Base-by-base conservation (phyloP, 139 green algal genomes). In the Haematococcus lacustris region DNA sequence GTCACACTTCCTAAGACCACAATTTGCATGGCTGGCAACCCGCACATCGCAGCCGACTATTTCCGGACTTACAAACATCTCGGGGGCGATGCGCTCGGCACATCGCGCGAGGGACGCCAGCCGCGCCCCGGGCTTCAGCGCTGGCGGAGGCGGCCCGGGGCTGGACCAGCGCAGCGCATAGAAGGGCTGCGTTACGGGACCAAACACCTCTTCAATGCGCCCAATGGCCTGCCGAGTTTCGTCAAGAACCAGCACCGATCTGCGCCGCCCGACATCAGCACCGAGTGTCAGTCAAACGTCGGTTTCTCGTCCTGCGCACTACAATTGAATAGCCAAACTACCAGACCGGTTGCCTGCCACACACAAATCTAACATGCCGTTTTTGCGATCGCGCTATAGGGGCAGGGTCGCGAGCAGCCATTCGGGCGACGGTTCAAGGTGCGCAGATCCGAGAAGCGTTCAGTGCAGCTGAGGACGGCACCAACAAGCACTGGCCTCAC, bases 141-240 rank as follows among this genome's bases (percentile, higher is more conserved):
- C 60, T 26, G 30, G 43, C 4, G 76, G 76, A 37, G 59, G 40
- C 53, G 40, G 33, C 38, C 38, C 63, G 26, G 2, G n/a, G 40
- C 51, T 1, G 26, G 26, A 76, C 30, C 66, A 85, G 39, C 83
- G 68, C 64, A 88, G 51, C 13, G 75, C 80, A 69, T 88, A 88
- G 32, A 83, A 73, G 3, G 83, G 80, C 38, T 73, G 39, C 38
- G 67, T 81, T 1, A 88, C 68, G 0, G 82, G 82, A 2, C 82
- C 82, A 71, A 90, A 88, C 60, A 90, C 82, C 73, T 88, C 82
- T 62, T 90, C 85, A 33, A 90, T 66, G 30, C 81, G 68, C 0
- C 84, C 84, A 2, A 89, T 37, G 0, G 75, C 62, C 0, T 62
- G 74, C 4, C 76, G 71, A 26, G 6, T 38, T 64, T 89, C 84